phyloP scores from a whole-genome alignment of 495 filamentous ascomycete species.

The Tuber aestivum region DNA sequence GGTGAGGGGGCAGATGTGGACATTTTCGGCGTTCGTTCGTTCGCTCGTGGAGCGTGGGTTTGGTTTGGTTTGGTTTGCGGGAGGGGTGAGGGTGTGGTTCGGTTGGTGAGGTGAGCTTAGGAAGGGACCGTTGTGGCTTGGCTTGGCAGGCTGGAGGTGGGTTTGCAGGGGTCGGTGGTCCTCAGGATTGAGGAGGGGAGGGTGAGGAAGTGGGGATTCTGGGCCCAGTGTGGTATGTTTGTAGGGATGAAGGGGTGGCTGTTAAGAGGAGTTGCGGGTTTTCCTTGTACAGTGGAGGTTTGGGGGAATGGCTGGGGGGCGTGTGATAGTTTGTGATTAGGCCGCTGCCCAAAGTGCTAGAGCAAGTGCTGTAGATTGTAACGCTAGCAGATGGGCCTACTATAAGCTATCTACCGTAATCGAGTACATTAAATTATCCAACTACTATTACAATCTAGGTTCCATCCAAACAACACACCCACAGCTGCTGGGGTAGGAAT shows the following conservation, averaged over 20 bases:
- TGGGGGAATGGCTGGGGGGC: not conserved
- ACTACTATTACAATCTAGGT: not conserved
- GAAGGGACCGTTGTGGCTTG: not conserved
- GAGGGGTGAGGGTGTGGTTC: constrained; percentile 5
- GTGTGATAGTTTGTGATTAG: not conserved
- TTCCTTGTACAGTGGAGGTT: not conserved
- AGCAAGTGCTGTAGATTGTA: not conserved
- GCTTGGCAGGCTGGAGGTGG: not conserved
- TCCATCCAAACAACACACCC: not conserved
- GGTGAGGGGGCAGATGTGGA: constrained; percentile 5
- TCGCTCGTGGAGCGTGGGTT: not conserved
- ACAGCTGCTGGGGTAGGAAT: not conserved
- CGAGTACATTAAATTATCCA: not conserved
- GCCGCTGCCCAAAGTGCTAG: not conserved
- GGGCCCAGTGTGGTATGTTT: not conserved
- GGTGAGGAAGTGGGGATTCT: not conserved
- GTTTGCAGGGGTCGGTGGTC: not conserved
- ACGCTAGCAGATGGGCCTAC: not conserved
- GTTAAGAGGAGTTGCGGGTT: not conserved
- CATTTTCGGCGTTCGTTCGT: constrained; percentile 29
- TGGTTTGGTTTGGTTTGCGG: not conserved
- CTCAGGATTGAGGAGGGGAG: too few species aligned
- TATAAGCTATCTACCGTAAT: not conserved
- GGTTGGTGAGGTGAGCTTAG: not conserved
- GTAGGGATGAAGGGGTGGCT: not conserved